Percentiles rank a stretch among this genome's conserved stretches.
phyloP scores from a whole-genome alignment of 2,329 filamentous ascomycete species.

The Phialophora macrospora region DNA sequence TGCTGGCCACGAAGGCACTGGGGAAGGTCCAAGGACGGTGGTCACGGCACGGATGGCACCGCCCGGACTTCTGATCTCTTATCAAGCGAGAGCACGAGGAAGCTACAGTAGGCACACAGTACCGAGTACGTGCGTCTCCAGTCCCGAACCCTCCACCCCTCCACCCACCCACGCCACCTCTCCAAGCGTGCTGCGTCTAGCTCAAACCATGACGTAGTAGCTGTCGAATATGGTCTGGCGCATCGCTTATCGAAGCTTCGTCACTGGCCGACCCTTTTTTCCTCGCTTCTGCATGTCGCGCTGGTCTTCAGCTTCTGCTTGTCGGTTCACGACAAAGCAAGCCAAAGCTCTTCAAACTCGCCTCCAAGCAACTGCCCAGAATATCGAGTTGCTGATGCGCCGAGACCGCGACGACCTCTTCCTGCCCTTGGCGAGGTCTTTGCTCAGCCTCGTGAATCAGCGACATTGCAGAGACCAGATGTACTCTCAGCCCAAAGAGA shows the following conservation, averaged over 20 bases:
- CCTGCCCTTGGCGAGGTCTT: background rate
- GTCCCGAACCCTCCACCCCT: background rate
- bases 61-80: background rate
- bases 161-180: too few species aligned
- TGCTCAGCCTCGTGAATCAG: background rate
- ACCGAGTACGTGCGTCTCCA: background rate
- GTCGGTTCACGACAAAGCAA: background rate
- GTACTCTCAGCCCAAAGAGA: background rate
- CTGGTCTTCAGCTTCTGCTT: background rate
- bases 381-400: background rate
- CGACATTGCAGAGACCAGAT: background rate
- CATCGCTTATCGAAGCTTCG: background rate
- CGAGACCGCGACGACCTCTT: background rate
- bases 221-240: background rate
- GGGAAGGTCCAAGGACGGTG: background rate
- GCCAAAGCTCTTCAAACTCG: background rate
- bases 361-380: background rate
- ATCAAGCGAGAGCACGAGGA: background rate
- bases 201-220: background rate
- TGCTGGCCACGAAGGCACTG: background rate
- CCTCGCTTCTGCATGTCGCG: background rate
- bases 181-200: background rate
- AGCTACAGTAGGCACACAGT: background rate
- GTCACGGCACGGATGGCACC: background rate
- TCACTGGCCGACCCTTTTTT: background rate